Conservation (phyloP, 2,329 filamentous ascomycete genomes). For the Camillea tinctor region DNA sequence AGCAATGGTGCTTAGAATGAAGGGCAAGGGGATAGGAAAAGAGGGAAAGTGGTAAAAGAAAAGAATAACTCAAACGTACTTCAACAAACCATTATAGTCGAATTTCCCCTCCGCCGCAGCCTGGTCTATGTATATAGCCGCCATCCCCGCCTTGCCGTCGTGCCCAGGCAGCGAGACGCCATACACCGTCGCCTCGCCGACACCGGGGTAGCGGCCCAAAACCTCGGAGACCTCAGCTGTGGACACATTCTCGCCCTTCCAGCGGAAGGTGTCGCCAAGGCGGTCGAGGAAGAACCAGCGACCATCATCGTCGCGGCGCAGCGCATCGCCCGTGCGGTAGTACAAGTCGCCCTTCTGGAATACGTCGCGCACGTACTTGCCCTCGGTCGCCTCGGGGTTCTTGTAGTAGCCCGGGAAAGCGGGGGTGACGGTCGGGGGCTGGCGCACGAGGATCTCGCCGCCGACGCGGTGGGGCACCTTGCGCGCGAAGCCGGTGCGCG, state of each 20-base stretch:
- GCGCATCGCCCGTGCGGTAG: constrained; percentile 67
- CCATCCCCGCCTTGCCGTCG: constrained; percentile 67
- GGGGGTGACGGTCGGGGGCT: constrained; percentile 51
- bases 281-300: constrained; percentile 68
- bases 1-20: not conserved
- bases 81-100: constrained; percentile 59
- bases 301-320: constrained; percentile 60
- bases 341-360: constrained; percentile 67
- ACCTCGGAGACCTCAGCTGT: constrained; percentile 67
- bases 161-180: constrained; percentile 64
- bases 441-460: constrained; percentile 70
- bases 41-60: not conserved
- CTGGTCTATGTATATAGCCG: constrained; percentile 57
- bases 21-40: not conserved
- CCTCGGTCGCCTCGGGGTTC: constrained; percentile 64
- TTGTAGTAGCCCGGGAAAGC: constrained; percentile 67
- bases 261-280: constrained; percentile 71
- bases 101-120: constrained; percentile 45
- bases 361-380: constrained; percentile 64
- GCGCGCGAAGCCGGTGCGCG: constrained; percentile 64
- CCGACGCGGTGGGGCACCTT: constrained; percentile 64
- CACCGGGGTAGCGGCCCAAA: constrained; percentile 56
- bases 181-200: constrained; percentile 69
- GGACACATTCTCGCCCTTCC: constrained; percentile 70
- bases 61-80: too few species aligned